These are phyloP conservation scores for Fusarium sacchari DNA, from an alignment of 2,329 filamentous ascomycete species.

Conservation along the genomic window DNA sequence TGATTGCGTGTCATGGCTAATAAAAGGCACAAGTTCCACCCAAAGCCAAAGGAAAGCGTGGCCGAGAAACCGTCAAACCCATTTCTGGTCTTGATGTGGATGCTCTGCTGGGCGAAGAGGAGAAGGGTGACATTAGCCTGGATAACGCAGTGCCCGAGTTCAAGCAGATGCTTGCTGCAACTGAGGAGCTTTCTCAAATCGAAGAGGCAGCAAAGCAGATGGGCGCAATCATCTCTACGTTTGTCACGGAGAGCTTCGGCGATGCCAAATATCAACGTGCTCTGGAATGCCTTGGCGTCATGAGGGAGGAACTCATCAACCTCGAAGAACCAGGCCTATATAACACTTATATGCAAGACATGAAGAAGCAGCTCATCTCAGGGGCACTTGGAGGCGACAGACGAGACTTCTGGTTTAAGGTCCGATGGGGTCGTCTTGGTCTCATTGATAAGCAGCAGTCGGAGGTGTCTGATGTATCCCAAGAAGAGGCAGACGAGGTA, in stretches of 20 bases:
- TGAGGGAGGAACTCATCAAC: conserved; percentile 80
- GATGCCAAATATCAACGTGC: conserved; percentile 79
- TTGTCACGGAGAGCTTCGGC: conserved; percentile 78
- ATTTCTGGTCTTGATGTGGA: conserved; percentile 91
- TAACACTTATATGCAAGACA: conserved; percentile 74
- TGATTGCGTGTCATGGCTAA: conserved; percentile 24
- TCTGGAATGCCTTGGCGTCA: conserved; percentile 77
- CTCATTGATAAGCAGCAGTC: conserved; percentile 74
- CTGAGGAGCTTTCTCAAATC: conserved; percentile 70
- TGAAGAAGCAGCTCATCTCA: conserved; percentile 78
- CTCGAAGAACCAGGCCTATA: conserved; percentile 81
- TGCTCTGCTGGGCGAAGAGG: conserved; percentile 73
- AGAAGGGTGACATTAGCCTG: conserved; percentile 57
- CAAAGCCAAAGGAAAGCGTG: conserved; percentile 78
- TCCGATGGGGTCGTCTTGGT: conserved; percentile 74
- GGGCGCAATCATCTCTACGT: conserved; percentile 72
- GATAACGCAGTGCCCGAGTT: conserved; percentile 91
- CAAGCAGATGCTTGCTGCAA: conserved; percentile 76
- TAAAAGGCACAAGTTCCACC: conserved; percentile 69
- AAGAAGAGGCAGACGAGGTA: conserved; percentile 76
- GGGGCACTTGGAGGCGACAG: conserved; percentile 80
- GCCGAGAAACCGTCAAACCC: conserved; percentile 78
- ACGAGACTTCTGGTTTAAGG: conserved; percentile 82
- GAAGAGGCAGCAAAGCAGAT: conserved; percentile 79
- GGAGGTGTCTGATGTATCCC: conserved; percentile 72